Evolutionary conservation across 768 basidiomycete species (phyloP).

Genomic region (Rhodotorula paludigena): DNA sequence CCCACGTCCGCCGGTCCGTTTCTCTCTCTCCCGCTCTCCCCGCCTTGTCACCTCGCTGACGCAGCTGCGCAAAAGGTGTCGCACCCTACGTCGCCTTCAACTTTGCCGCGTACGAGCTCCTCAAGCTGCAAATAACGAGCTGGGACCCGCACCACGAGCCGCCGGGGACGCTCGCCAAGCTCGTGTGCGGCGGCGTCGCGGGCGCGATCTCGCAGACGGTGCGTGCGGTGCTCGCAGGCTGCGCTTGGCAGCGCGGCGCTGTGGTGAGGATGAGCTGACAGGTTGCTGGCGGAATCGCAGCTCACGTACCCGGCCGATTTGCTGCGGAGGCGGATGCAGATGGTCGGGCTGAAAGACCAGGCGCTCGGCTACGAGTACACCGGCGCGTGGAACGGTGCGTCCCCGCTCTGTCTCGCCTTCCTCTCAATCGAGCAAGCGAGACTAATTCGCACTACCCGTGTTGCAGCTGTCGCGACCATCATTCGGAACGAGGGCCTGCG

Average conservation of each 20-base stretch:
- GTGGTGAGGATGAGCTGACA: background rate
- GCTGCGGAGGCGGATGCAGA: conserved; percentile 90
- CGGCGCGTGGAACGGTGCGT: conserved; percentile 29
- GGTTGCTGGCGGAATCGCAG: too few species aligned
- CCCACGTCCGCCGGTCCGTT: conserved; percentile 58
- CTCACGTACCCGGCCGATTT: conserved; percentile 96
- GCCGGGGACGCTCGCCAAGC: conserved; percentile 58
- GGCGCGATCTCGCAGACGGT: conserved; percentile 83
- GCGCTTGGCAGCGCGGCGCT: background rate
- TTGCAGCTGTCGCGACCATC: conserved; percentile 66
- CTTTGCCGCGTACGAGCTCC: conserved; percentile 64
- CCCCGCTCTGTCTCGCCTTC: background rate
- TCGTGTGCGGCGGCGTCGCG: conserved; percentile 65
- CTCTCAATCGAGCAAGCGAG: too few species aligned
- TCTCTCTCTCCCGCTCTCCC: background rate
- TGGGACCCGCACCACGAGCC: background rate
- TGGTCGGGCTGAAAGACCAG: conserved; percentile 66
- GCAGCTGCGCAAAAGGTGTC: conserved; percentile 55
- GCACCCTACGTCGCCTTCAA: conserved; percentile 58
- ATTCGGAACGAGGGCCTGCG: conserved; percentile 65
- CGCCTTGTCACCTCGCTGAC: background rate
- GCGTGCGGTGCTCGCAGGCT: background rate
- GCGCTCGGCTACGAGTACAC: conserved; percentile 40
- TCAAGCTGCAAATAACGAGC: conserved; percentile 34
- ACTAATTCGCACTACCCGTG: background rate